A percentile compares a stretch with the other conserved stretches of the same genome.
Evolutionary conservation across 306 rosid species (phyloP).

Genomic region (Alnus glutinosa): DNA sequence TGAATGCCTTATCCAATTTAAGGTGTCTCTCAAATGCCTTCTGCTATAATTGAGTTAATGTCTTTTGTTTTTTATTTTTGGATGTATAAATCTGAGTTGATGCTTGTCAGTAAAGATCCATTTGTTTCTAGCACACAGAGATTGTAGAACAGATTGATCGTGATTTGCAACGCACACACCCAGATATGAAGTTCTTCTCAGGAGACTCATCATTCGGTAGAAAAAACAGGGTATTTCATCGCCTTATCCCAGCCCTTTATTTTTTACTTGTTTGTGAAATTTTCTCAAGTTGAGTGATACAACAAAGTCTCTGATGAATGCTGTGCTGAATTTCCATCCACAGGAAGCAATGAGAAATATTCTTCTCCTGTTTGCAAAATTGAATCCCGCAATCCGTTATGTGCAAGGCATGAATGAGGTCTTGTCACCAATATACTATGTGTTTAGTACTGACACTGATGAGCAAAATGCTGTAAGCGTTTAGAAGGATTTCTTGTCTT

Average conservation of each 20-base stretch:
- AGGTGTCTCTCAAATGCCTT: conserved; percentile 18
- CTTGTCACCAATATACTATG: conserved; percentile 77
- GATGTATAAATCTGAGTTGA: conserved; percentile 1
- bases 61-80: neutral
- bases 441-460: conserved; percentile 57
- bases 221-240: conserved; percentile 58
- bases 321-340: conserved; percentile 22
- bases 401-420: conserved; percentile 97
- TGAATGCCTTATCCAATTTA: conserved; percentile 36
- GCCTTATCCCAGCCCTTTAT: neutral
- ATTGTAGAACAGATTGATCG: conserved; percentile 77
- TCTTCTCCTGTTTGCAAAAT: conserved; percentile 73
- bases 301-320: conserved; percentile 8
- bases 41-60: neutral
- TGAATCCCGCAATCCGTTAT: conserved; percentile 74
- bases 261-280: conserved; percentile 11
- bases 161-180: conserved; percentile 78
- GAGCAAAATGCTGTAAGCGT: conserved; percentile 68
- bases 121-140: conserved; percentile 58
- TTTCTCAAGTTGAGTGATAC: conserved; percentile 13
- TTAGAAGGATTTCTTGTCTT: conserved; percentile 11
- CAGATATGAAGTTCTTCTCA: conserved; percentile 73
- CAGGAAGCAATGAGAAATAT: conserved; percentile 87
- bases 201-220: conserved; percentile 62
- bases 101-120: conserved; percentile 11